Conservation (phyloP, 2,329 filamentous ascomycete genomes). For the Lecanicillium sp. region DNA sequence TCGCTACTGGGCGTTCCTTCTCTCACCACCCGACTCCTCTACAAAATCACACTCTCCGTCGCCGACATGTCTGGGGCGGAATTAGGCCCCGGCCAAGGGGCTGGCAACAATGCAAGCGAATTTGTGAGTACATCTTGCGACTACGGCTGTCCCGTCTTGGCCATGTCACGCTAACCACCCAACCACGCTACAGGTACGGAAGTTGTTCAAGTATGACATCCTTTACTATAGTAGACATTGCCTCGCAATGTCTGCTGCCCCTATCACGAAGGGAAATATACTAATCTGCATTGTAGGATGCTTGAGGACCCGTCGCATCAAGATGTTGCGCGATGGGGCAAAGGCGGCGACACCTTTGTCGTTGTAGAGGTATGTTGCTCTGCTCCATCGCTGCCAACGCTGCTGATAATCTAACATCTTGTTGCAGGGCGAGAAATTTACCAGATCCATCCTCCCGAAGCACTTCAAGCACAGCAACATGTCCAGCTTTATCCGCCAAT, state of each 20-base stretch:
- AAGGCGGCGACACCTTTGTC: constrained; percentile 91
- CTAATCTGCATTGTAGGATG: constrained; percentile 58
- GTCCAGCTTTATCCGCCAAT: constrained; percentile 88
- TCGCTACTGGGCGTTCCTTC: constrained; percentile 1
- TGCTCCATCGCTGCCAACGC: not conserved
- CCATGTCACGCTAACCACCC: not conserved
- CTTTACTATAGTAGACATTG: constrained; percentile 10
- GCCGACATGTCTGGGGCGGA: constrained; percentile 26
- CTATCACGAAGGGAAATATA: too few species aligned
- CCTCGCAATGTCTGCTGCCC: too few species aligned
- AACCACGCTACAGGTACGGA: constrained; percentile 65
- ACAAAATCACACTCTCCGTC: too few species aligned
- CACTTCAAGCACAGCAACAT: constrained; percentile 99
- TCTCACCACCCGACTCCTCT: not conserved
- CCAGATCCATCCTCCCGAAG: constrained; percentile 91
- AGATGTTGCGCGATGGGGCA: constrained; percentile 90
- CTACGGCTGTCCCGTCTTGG: too few species aligned
- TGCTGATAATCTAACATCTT: not conserved
- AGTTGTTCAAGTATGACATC: constrained; percentile 81
- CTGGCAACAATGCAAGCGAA: constrained; percentile 80
- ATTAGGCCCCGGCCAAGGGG: constrained; percentile 25
- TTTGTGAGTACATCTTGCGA: constrained; percentile 59
- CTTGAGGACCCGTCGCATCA: constrained; percentile 90
- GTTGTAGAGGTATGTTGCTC: constrained; percentile 72
- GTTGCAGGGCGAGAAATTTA: constrained; percentile 89